These are phyloP conservation scores for Cordyceps cateniannulata DNA, from an alignment of 2,329 filamentous ascomycete genomes.

Conservation along the genomic window DNA sequence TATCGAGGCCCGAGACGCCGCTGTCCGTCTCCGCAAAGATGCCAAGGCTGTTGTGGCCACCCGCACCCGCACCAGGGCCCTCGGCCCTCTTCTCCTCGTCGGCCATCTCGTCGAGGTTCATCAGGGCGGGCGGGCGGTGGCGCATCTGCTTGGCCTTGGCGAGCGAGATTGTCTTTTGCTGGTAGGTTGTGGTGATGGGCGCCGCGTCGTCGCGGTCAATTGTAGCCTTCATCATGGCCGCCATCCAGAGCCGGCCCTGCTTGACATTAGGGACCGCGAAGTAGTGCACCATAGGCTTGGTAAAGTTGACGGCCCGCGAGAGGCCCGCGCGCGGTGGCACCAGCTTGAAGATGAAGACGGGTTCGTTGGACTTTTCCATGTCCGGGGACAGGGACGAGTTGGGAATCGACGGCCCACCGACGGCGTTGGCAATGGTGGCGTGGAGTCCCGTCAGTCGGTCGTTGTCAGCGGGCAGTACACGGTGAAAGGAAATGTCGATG, in stretches of 20 bases:
- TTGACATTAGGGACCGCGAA: conserved; percentile 90
- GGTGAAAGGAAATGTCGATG: conserved; percentile 96
- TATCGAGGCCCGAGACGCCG: conserved; percentile 37
- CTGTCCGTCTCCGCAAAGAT: conserved; percentile 38
- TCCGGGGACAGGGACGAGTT: conserved; percentile 53
- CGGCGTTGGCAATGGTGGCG: conserved; percentile 85
- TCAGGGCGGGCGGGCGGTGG: conserved; percentile 82
- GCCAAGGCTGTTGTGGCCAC: conserved; percentile 31
- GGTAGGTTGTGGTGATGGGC: conserved; percentile 83
- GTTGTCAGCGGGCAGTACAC: conserved; percentile 89
- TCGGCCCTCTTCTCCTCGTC: conserved; percentile 23
- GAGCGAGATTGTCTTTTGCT: conserved; percentile 92
- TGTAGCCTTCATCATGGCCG: conserved; percentile 95
- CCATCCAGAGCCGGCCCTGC: conserved; percentile 94
- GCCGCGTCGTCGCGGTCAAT: conserved; percentile 84
- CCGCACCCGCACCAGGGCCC: conserved; percentile 5
- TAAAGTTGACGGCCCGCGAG: conserved; percentile 90
- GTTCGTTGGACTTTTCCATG: conserved; percentile 36
- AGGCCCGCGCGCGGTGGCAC: conserved; percentile 83
- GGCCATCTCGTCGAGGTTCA: conserved; percentile 53
- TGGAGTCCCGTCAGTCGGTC: conserved; percentile 87
- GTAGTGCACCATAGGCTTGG: conserved; percentile 94
- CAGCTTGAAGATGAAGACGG: conserved; percentile 97
- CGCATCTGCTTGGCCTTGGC: conserved; percentile 82
- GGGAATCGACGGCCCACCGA: conserved; percentile 32